Evolutionary conservation across 352 stramenopile species (phyloP).

Genomic region (Plasmopara muralis): DNA sequence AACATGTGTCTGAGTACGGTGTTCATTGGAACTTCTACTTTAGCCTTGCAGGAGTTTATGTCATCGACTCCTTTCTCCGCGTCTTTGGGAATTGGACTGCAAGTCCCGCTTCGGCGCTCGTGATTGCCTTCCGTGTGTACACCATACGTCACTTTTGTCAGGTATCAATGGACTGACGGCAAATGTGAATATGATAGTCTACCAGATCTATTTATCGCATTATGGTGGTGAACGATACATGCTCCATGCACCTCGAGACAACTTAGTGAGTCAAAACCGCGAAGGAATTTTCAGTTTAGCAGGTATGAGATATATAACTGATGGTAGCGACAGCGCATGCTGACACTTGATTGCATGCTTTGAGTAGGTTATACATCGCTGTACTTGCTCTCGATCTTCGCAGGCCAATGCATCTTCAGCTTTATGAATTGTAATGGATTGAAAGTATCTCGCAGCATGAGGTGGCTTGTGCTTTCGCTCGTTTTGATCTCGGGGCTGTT

Average conservation of each 20-base stretch:
- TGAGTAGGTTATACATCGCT: conserved; percentile 87
- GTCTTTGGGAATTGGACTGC: conserved; percentile 41
- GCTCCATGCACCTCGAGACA: conserved; percentile 51
- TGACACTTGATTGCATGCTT: background rate
- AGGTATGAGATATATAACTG: conserved; percentile 22
- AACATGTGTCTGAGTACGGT: conserved; percentile 98
- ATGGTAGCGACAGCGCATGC: background rate
- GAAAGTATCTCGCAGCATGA: conserved; percentile 56
- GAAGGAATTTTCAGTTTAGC: conserved; percentile 92
- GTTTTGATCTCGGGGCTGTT: conserved; percentile 36
- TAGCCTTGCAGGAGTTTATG: conserved; percentile 86
- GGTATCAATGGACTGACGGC: background rate
- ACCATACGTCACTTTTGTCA: background rate
- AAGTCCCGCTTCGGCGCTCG: conserved; percentile 32
- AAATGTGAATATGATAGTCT: conserved; percentile 27
- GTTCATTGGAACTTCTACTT: conserved; percentile 99
- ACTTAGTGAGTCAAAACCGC: conserved; percentile 90
- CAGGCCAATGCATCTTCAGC: conserved; percentile 58
- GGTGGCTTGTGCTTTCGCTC: conserved; percentile 46
- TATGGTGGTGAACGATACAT: conserved; percentile 75
- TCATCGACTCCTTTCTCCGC: conserved; percentile 57
- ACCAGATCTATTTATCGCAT: conserved; percentile 82
- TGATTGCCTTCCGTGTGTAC: conserved; percentile 37
- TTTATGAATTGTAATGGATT: conserved; percentile 53
- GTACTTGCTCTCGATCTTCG: conserved; percentile 71